phyloP scores from a whole-genome alignment of 2,329 filamentous ascomycete genomes.

The Aspergillus brasiliensis region DNA sequence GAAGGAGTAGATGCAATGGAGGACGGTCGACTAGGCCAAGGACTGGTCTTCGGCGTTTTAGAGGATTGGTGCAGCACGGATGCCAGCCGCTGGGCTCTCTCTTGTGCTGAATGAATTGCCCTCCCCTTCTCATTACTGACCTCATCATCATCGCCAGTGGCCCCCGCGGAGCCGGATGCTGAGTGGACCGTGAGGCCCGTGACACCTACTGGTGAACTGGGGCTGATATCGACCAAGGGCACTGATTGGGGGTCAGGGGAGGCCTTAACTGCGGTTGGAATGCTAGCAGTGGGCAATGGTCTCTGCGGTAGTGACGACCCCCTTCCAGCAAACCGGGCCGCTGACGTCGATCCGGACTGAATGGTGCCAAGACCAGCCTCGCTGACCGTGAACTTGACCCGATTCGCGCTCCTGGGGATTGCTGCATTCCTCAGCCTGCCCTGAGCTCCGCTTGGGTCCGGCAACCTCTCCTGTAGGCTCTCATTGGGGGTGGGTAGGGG shows the following conservation, averaged over 20 bases:
- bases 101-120: conserved; percentile 37
- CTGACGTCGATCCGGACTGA: conserved; percentile 27
- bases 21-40: conserved; percentile 30
- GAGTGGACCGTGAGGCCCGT: conserved; percentile 31
- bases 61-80: conserved; percentile 35
- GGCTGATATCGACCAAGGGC: conserved; percentile 29
- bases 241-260: conserved; percentile 24
- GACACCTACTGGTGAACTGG: conserved; percentile 32
- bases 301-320: conserved; percentile 33
- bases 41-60: conserved; percentile 34
- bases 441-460: conserved; percentile 30
- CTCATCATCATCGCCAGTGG: conserved; percentile 28
- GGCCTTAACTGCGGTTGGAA: conserved; percentile 36
- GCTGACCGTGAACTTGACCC: conserved; percentile 35
- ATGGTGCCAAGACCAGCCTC: conserved; percentile 24
- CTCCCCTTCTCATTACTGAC: conserved; percentile 39
- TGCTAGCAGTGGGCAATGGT: conserved; percentile 38
- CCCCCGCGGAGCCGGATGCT: conserved; percentile 24
- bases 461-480: conserved; percentile 20
- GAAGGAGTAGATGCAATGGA: conserved; percentile 34
- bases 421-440: conserved; percentile 41
- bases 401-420: conserved; percentile 39
- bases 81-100: conserved; percentile 36
- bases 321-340: conserved; percentile 34
- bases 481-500: conserved; percentile 28